A percentile compares a stretch with the other conserved stretches of the same genome.
phyloP scores from a whole-genome alignment of 225 moss, liverwort and hornwort species.

The Straminergon stramineum region DNA sequence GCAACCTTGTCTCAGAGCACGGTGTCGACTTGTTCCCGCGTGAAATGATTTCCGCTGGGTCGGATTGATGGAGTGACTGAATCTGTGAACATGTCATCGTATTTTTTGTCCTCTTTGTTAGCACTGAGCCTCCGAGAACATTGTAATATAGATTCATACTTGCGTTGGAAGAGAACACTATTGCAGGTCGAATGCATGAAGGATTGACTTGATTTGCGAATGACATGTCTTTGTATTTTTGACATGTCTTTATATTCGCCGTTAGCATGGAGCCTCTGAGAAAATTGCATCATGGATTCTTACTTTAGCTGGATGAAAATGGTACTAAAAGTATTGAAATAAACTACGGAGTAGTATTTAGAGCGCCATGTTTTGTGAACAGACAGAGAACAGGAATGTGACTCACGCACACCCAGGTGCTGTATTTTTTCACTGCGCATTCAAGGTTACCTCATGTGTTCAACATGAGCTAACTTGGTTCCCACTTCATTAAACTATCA shows the following conservation, averaged over 20 bases:
- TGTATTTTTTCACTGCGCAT: slow-evolving; percentile 46
- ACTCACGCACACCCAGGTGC: slow-evolving; percentile 43
- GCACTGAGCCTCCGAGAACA: background rate
- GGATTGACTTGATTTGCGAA: background rate
- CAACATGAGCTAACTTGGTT: background rate
- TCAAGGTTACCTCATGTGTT: slow-evolving; percentile 42
- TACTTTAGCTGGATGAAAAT: background rate
- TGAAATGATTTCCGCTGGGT: background rate
- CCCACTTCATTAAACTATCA: too few species aligned
- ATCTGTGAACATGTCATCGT: background rate
- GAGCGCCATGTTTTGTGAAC: background rate
- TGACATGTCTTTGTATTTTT: background rate
- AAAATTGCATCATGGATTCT: background rate
- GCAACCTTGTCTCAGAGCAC: background rate
- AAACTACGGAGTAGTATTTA: background rate
- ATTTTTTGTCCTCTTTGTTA: background rate
- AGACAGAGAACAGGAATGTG: slow-evolving; percentile 16
- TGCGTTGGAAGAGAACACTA: background rate
- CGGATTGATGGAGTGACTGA: background rate
- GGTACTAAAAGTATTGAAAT: background rate
- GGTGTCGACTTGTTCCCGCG: background rate
- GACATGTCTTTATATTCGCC: too few species aligned
- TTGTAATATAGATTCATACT: background rate
- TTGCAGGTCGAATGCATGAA: background rate
- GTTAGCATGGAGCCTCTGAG: background rate